Conservation (phyloP, 805 yeast genomes). For the Millerago galiae region DNA sequence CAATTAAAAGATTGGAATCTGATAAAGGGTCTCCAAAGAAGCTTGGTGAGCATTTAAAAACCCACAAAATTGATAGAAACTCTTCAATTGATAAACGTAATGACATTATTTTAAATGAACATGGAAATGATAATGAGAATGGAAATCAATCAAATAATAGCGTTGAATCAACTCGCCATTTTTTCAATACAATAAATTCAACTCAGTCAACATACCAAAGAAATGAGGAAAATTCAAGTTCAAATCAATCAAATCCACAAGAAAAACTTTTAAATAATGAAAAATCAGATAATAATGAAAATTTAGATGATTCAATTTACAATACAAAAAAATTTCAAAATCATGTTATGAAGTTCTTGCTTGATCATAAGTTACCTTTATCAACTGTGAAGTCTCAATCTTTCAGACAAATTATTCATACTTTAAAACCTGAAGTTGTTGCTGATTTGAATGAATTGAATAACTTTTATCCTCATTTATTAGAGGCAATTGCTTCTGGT, state of each 20-base stretch:
- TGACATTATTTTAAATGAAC: background rate
- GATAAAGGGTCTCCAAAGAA: slow-evolving; percentile 59
- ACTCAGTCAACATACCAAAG: slow-evolving; percentile 11
- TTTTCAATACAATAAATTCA: slow-evolving; percentile 26
- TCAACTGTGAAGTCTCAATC: slow-evolving; percentile 42
- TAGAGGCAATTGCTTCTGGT: slow-evolving; percentile 31
- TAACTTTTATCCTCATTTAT: slow-evolving; percentile 30
- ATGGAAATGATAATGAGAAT: background rate
- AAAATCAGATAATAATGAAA: slow-evolving; percentile 11
- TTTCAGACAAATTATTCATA: slow-evolving; percentile 45
- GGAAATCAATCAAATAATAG: background rate
- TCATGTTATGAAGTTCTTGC: slow-evolving; percentile 42
- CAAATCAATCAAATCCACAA: background rate
- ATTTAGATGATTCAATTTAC: slow-evolving; percentile 36
- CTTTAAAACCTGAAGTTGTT: slow-evolving; percentile 42
- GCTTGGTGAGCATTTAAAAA: slow-evolving; percentile 47
- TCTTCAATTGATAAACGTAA: slow-evolving; percentile 4
- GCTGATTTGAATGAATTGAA: slow-evolving; percentile 42
- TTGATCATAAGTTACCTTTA: slow-evolving; percentile 46
- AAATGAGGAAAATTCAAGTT: slow-evolving; percentile 3
- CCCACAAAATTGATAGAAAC: slow-evolving; percentile 41
- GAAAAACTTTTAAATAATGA: background rate
- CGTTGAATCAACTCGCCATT: slow-evolving; percentile 26
- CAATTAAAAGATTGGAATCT: slow-evolving; percentile 39
- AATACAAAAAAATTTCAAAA: slow-evolving; percentile 42